These are phyloP conservation scores for Carex littledalei DNA, from an alignment of 176 grass and related monocot genomes.

Conservation along the genomic window DNA sequence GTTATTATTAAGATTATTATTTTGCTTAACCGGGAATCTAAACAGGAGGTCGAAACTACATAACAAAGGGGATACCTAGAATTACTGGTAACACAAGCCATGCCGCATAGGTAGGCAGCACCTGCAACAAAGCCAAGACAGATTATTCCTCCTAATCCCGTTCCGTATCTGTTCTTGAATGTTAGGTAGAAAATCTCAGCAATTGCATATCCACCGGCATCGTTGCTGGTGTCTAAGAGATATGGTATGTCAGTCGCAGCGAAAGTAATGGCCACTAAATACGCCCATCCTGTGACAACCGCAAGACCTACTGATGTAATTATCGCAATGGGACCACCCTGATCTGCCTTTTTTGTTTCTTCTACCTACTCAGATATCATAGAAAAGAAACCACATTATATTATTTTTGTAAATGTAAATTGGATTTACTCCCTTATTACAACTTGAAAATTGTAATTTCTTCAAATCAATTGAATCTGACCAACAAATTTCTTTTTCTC, in stretches of 20 bases:
- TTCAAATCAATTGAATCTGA: background rate
- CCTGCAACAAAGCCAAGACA: conserved; percentile 46
- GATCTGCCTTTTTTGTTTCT: conserved; percentile 68
- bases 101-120: conserved; percentile 49
- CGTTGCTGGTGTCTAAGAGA: conserved; percentile 39
- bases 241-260: conserved; percentile 47
- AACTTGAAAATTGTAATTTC: background rate
- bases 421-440: background rate
- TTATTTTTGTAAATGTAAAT: background rate
- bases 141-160: conserved; percentile 38
- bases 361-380: conserved; percentile 31
- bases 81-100: conserved; percentile 44
- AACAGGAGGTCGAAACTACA: background rate
- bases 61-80: conserved; percentile 37
- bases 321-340: conserved; percentile 55
- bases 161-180: conserved; percentile 47
- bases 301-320: conserved; percentile 43
- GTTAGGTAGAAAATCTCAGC: conserved; percentile 45
- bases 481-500: background rate
- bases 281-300: conserved; percentile 46
- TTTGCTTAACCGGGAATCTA: background rate
- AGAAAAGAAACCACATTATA: background rate
- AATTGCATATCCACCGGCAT: conserved; percentile 65
- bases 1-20: background rate
- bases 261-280: conserved; percentile 41